Base-by-base conservation (phyloP, 2,329 filamentous ascomycete genomes). In the Chalara sp. region DNA sequence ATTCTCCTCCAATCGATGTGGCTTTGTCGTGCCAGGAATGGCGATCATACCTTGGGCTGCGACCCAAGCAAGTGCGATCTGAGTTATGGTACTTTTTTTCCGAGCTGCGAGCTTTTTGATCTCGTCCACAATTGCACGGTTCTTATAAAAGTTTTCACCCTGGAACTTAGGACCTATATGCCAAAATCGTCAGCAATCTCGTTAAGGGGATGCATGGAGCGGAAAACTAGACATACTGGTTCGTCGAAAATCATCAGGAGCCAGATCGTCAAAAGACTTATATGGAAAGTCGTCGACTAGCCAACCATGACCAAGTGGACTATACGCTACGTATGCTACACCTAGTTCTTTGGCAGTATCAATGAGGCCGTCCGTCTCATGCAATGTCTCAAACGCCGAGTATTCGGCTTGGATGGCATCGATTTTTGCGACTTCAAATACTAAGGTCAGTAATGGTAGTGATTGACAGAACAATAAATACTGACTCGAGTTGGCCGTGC, bases 1-100 rank as follows among this genome's bases (percentile, higher is more conserved):
- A 33, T 72, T 74, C 47, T 71, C 66, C 44, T 70, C 68, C 6
- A 72, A 46, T 0, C 71, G 64, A 4, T 53, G 45, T 1, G 64
- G 50, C 54, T 72, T 73, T 0, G 70, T 73, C 0, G 71, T 73
- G 1, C 74, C 73, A 0, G 73, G 72, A 46, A 75, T 75, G 0
- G 72, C 62, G 52, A 76, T 72, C 60, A 72, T 65, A 2, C 74
- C 76, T 52, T 78, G 74, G 29, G 68, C 66, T 44, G 73, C 62
- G 35, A 81, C 64, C 80, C 80, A 84, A 2, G 75, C 76, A 31
- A 84, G 60, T 1, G 76, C 76, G 29, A 83, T 66, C 66, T 83
- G 79, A 1, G 69, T 68, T 1, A 71, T 55, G 0, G 76, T 78
- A 51, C 68, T 72, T 1, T 70, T 70, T 21, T 60, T 76, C 76